Base-by-base conservation (phyloP, 176 grass and related monocot genomes). In the Carex pumila region DNA sequence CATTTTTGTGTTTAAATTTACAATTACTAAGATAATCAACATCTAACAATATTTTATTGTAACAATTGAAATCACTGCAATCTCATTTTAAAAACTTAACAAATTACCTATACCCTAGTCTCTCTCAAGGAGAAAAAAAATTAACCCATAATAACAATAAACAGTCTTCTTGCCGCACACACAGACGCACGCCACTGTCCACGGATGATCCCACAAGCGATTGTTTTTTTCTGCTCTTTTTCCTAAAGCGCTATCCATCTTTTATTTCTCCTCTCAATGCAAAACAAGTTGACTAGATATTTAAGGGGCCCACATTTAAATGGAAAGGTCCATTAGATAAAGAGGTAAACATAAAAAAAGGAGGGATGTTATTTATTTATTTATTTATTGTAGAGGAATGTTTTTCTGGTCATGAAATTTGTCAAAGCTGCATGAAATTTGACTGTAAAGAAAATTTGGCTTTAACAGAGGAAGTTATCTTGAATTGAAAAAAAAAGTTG, bases 261-360 rank as follows among this genome's bases (percentile, higher is more conserved):
- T 47, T 64, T 5, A 11, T 59, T 37, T 52, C 66, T 7, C 82
- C 66, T 84, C 82, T 74, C 82, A 74, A 84, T 72, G 82, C 82
- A 72, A 84, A 19, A 72, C 31, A 34, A 73, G 66, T 36, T 61
- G 66, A 84, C 82, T 41, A 18, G 18, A 61, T 29, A 72, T 71
- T 19, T 3, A 84, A 84, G 29, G 80, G 82, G 43, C 25, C 82
- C 82, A 58, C 82, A 49, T 4, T 65, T 12, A 58, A 70, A 55
- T 72, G 17, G 2, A 19, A 21, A 45, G 43, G 6, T 70, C 66
- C 32, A 70, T 18, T 41, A 41, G 3, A 57, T 15, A 57, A n/a
- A 41, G 31, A n/a, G 34, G 34, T n/a, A 45, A 68, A 68, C 13
- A 68, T 17, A 68, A 37, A 17, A 25, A 25, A 25, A 25, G 0